These are phyloP conservation scores for Boletus eberwhitei DNA, from an alignment of 768 basidiomycete species.

Conservation along the genomic window DNA sequence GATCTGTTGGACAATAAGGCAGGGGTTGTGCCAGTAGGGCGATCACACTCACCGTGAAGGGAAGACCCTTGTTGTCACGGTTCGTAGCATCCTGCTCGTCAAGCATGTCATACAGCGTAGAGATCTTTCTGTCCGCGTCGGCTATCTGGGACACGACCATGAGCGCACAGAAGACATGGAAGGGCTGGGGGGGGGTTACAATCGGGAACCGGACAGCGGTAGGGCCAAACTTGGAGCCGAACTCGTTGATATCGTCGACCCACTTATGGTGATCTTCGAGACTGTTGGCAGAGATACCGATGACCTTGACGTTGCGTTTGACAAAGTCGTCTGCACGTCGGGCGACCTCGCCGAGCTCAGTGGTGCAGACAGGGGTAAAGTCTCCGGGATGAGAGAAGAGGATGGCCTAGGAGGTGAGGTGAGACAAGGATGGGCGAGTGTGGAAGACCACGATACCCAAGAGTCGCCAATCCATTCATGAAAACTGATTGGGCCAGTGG, in stretches of 20 bases:
- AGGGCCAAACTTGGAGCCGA: slow-evolving; percentile 63
- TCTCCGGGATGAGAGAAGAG: slow-evolving; percentile 95
- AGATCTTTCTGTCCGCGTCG: slow-evolving; percentile 82
- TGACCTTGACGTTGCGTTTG: slow-evolving; percentile 87
- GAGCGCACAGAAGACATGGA: slow-evolving; percentile 3
- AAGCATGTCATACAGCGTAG: slow-evolving; percentile 91
- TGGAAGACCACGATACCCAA: slow-evolving; percentile 57
- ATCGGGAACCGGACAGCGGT: slow-evolving; percentile 90
- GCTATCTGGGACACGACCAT: slow-evolving; percentile 62
- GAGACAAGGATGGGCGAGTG: neutral
- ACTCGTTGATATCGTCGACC: slow-evolving; percentile 86
- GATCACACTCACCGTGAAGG: slow-evolving; percentile 68
- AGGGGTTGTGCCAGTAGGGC: neutral
- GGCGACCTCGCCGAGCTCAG: slow-evolving; percentile 95
- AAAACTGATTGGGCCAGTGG: slow-evolving; percentile 82
- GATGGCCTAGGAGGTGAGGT: slow-evolving; percentile 50
- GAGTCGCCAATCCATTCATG: slow-evolving; percentile 89
- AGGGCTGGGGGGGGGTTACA: slow-evolving; percentile 43
- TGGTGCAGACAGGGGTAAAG: slow-evolving; percentile 93
- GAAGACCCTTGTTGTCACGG: slow-evolving; percentile 79
- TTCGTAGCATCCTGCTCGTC: slow-evolving; percentile 94
- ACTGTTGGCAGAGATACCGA: slow-evolving; percentile 89
- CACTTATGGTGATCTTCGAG: slow-evolving; percentile 82
- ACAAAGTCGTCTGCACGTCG: slow-evolving; percentile 81
- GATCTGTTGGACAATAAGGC: slow-evolving; percentile 46